phyloP scores from a whole-genome alignment of 2,329 filamentous ascomycete species.

The Furcasterigmium sp. region DNA sequence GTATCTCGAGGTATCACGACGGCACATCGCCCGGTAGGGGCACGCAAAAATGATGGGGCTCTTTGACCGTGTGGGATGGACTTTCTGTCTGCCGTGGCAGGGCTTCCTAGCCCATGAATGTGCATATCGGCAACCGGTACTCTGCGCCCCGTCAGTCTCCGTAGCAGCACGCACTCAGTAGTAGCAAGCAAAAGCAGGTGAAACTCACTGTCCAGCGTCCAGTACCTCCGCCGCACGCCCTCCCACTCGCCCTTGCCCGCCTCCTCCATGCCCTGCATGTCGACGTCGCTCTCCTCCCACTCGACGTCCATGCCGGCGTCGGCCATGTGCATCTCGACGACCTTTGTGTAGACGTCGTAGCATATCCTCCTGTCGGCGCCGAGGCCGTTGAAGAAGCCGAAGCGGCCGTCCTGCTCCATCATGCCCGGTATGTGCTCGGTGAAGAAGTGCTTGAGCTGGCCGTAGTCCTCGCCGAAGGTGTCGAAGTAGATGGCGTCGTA shows the following conservation, averaged over 20 bases:
- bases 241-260: conserved; percentile 76
- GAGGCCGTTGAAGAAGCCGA: conserved; percentile 86
- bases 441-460: conserved; percentile 80
- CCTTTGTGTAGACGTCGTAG: conserved; percentile 93
- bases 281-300: conserved; percentile 74
- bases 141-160: conserved; percentile 30
- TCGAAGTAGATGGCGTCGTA: conserved; percentile 96
- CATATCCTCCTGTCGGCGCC: conserved; percentile 89
- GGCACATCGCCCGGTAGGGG: no score
- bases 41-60: no score
- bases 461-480: conserved; percentile 93
- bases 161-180: not conserved
- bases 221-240: conserved; percentile 83
- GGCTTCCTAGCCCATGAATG: conserved; percentile 66
- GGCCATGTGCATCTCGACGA: conserved; percentile 83
- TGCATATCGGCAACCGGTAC: conserved; percentile 71
- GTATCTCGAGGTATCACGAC: no score
- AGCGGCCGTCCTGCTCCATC: conserved; percentile 66
- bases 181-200: not conserved
- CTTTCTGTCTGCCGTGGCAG: no score
- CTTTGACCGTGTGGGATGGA: no score
- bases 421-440: conserved; percentile 79
- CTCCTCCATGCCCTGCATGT: conserved; percentile 58
- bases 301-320: conserved; percentile 88
- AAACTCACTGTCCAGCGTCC: conserved; percentile 68